Evolutionary conservation across 192 early-diverging fungal genomes (phyloP), one percentile per base, ranked within the genome.

Genomic region (Coemansia sp.): DNA sequence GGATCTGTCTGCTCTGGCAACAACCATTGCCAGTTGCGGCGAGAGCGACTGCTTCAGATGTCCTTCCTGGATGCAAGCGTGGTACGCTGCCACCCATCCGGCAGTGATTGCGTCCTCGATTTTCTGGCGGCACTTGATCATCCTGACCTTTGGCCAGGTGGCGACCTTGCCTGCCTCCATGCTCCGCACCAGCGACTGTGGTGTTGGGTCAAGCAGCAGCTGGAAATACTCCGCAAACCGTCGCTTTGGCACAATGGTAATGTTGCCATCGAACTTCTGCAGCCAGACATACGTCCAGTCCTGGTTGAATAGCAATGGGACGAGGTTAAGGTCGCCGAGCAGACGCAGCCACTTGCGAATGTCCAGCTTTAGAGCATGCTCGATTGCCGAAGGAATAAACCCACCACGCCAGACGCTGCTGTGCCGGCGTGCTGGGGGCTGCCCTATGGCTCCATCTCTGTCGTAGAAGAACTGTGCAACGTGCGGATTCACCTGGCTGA

Each of bases 401-500:
- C 94, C 94, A 45, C 96, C 96, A 16, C 94, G 86, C 93, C 93
- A 95, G 36, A 91, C 89, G 46, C 85, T 83, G 36, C 93, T 92
- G 43, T 68, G 65, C n/a, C 88, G 73, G 69, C 90, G 89, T 13
- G 87, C 84, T 8, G 88, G 62, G 16, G 94, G 94, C 67, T 86
- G 81, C 15, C 94, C 94, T 15, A 92, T 71, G 19, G 86, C 80
- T 15, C 94, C 93, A 72, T 88, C 76, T 42, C 88, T 84, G n/a
- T 89, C 87, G 76, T 91, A 94, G 65, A 95, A 94, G 82, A 97
- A 97, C 72, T 92, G 57, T 16, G 88, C 80, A 10, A 98, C 82
- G 76, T 97, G 94, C 40, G 95, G 95, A 70, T 97, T 96, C 37
- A 94, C 90, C 74, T 95, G 94, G 71, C 85, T 85, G 12, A 95